A percentile compares a stretch with the other conserved stretches of the same genome.
Evolutionary conservation across 2,329 filamentous ascomycete genomes (phyloP).

Genomic region (Blastomyces percursus): DNA sequence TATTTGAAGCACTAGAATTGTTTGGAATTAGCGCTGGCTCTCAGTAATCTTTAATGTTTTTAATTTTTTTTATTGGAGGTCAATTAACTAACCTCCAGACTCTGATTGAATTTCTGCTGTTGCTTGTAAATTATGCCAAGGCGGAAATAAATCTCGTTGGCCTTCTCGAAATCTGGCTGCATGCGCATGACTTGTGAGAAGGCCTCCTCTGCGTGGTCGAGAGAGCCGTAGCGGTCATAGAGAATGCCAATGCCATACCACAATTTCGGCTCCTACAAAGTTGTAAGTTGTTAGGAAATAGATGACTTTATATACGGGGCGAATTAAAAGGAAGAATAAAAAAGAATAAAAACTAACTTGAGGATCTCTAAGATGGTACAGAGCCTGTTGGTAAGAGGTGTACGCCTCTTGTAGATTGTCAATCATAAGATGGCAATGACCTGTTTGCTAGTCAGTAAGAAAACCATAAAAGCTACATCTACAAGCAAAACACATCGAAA

Average conservation of each 20-base stretch:
- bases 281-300: conserved; percentile 6
- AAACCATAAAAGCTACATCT: not conserved
- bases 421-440: conserved; percentile 99
- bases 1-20: conserved; percentile 80
- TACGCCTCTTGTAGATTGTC: conserved; percentile 96
- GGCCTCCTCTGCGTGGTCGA: conserved; percentile 94
- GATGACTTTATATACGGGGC: not conserved
- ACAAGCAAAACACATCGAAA: too few relatives aligned
- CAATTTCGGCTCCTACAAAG: conserved; percentile 70
- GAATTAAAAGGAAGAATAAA: conserved; percentile 9
- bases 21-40: not conserved
- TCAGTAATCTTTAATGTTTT: not conserved
- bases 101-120: conserved; percentile 84
- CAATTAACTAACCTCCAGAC: conserved; percentile 61
- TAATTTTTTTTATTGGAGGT: not conserved
- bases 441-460: conserved; percentile 36
- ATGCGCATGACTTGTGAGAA: conserved; percentile 99
- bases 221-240: conserved; percentile 89
- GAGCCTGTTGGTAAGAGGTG: conserved; percentile 86
- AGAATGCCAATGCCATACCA: conserved; percentile 99
- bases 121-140: conserved; percentile 99
- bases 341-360: conserved; percentile 50
- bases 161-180: conserved; percentile 95
- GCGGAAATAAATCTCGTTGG: conserved; percentile 97
- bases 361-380: conserved; percentile 84